These are phyloP conservation scores for Leccinum barrowsii DNA, from an alignment of 768 basidiomycete species.

Conservation along the genomic window DNA sequence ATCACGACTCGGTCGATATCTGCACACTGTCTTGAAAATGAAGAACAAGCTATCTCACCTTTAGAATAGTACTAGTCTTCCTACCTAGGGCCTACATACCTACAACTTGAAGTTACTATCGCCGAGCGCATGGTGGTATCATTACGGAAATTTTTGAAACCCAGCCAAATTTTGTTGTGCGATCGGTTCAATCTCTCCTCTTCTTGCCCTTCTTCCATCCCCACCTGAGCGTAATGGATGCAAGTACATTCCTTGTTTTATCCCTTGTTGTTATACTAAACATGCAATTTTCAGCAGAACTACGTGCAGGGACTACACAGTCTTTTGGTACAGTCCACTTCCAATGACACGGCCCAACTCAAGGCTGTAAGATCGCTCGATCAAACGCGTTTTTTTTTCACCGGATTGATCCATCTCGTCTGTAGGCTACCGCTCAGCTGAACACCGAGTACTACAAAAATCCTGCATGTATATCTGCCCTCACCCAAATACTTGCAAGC, in stretches of 20 bases:
- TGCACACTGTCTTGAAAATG: too few species aligned
- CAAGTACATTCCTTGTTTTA: conserved; percentile 14
- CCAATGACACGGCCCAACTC: conserved; percentile 81
- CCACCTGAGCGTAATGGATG: conserved; percentile 27
- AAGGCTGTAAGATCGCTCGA: conserved; percentile 68
- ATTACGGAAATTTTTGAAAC: conserved; percentile 36
- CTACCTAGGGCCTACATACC: too few species aligned
- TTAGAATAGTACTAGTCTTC: too few species aligned
- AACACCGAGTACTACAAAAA: conserved; percentile 94
- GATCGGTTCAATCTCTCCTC: conserved; percentile 27
- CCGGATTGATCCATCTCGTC: conserved; percentile 9
- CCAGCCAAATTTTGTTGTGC: conserved; percentile 52
- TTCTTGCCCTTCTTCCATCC: conserved; percentile 26
- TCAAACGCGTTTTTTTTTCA: conserved; percentile 22
- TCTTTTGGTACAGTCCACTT: conserved; percentile 78
- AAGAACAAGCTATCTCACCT: too few species aligned
- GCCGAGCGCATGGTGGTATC: background rate
- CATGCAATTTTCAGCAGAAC: conserved; percentile 43
- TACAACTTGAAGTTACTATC: too few species aligned
- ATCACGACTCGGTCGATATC: too few species aligned
- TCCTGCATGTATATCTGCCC: conserved; percentile 84
- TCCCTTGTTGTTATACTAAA: background rate
- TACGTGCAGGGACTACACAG: conserved; percentile 81
- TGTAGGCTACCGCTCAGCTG: conserved; percentile 84
- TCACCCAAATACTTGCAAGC: conserved; percentile 81